Evolutionary conservation across 352 stramenopile species (phyloP), one percentile per base, ranked within the genome.

Genomic region (Globisporangium heterothallicum): DNA sequence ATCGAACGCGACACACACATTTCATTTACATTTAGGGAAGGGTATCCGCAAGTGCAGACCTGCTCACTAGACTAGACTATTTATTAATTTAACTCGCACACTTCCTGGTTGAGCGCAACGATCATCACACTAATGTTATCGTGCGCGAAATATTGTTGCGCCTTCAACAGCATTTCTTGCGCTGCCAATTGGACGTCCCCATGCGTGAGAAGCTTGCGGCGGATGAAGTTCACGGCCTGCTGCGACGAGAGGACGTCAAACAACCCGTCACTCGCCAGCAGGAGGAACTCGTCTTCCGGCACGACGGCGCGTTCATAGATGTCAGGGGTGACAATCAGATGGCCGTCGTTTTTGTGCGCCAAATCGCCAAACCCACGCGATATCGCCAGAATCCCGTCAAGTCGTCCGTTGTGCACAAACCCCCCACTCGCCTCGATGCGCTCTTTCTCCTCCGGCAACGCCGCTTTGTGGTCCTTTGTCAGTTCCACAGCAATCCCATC

Each of bases 71-170:
- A 44, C 51, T 30, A 51, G 14, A 27, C 25, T 62, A 48, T 49
- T 61, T 74, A 51, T 38, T 59, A 55, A 49, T 34, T 50, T 49
- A 63, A 30, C 32, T 19, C 26, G 35, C 46, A 56, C 3, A 56
- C 57, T 14, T 67, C 49, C 54, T 94, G 84, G 56, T 94, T 92
- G 22, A 94, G 66, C 21, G 77, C 77, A 35, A 97, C 74, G 22
- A 97, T 82, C 42, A 96, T 74, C 40, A 93, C 85, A 44, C 77
- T 94, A 38, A 96, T 88, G 56, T 97, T 97, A 65, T 97, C 89
- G 61, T 95, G 85, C 6, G 84, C 87, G 42, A 88, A 90, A 56
- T 96, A 92, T 36, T 88, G 73, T 58, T 95, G 82, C 10, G 88
- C 75, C 63, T 95, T 94, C 48, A 91, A 68, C 38, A 96, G 66